These are phyloP conservation scores for Heterobasidion occidentale DNA, from an alignment of 1,284 basidiomycete genomes.

Conservation along the genomic window DNA sequence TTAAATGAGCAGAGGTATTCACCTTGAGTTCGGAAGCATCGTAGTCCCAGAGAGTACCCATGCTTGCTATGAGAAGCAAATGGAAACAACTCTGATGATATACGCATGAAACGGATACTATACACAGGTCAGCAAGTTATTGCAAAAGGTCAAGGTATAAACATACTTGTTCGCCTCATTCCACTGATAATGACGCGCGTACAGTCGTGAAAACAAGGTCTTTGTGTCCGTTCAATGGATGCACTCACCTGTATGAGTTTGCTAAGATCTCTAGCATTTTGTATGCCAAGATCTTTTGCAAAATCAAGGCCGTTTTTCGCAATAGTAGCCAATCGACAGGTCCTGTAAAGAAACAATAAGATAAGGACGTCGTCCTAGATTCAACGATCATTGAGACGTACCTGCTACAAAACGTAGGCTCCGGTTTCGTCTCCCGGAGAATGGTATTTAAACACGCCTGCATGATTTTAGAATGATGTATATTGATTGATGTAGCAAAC, in stretches of 20 bases:
- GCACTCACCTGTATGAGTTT: constrained; percentile 44
- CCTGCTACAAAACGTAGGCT: constrained; percentile 69
- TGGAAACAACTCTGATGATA: constrained; percentile 89
- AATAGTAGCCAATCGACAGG: constrained; percentile 64
- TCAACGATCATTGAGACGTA: constrained; percentile 25
- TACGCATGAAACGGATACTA: constrained; percentile 70
- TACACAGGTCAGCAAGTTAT: not conserved
- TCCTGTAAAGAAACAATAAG: constrained; percentile 12
- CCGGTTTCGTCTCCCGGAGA: constrained; percentile 62
- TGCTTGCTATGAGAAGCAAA: constrained; percentile 79
- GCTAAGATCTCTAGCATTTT: constrained; percentile 67
- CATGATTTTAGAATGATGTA: constrained; percentile 12
- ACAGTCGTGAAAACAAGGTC: not conserved
- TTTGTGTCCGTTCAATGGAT: not conserved
- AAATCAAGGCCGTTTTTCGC: constrained; percentile 77
- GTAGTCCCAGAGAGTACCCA: constrained; percentile 74
- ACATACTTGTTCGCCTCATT: constrained; percentile 63
- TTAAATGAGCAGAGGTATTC: not conserved
- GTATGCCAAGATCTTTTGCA: constrained; percentile 70
- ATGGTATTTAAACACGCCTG: constrained; percentile 86
- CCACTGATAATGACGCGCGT: constrained; percentile 41
- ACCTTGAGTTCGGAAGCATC: constrained; percentile 45
- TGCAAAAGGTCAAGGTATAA: not conserved
- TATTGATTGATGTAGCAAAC: constrained; percentile 4
- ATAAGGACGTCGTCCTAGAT: not conserved